A percentile compares a stretch with the other conserved stretches of the same genome.
phyloP scores from a whole-genome alignment of 192 early-diverging fungal genomes.

The Coemansia sp. region DNA sequence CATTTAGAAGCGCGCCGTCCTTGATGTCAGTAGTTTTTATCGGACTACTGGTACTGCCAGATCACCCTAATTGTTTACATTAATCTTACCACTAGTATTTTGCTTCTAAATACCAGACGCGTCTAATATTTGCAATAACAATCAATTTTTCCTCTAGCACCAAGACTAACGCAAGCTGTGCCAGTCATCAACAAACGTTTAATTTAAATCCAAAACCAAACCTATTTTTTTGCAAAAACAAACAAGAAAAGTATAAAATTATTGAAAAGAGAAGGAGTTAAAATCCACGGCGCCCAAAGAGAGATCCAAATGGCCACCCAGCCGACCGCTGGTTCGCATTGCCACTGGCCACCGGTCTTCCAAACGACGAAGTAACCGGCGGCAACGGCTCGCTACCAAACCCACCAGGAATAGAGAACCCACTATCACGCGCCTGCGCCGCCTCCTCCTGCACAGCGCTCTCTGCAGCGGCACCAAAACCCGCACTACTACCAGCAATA shows the following conservation, averaged over 20 bases:
- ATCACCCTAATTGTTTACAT: no score
- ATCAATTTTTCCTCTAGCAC: not conserved
- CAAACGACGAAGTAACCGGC: conserved; percentile 34
- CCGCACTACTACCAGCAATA: conserved; percentile 11
- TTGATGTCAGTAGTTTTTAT: not conserved
- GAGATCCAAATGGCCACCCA: conserved; percentile 1
- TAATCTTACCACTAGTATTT: not conserved
- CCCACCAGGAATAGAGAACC: conserved; percentile 27
- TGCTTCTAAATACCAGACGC: not conserved
- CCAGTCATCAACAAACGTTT: no score
- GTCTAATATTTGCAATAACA: not conserved
- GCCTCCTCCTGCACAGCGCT: not conserved
- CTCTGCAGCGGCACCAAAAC: not conserved
- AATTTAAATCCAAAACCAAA: no score
- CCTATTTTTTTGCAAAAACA: no score
- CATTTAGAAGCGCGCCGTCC: conserved; percentile 1
- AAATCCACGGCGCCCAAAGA: conserved; percentile 6
- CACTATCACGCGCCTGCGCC: not conserved
- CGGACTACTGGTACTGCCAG: not conserved
- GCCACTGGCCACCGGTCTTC: conserved; percentile 23
- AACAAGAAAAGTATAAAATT: not conserved
- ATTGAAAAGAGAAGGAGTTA: conserved; percentile 11
- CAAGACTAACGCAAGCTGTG: not conserved
- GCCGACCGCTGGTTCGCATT: not conserved
- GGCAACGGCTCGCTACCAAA: conserved; percentile 32